Base-by-base conservation (phyloP, 495 filamentous ascomycete genomes). In the Penicillium macrosclerotiorum region DNA sequence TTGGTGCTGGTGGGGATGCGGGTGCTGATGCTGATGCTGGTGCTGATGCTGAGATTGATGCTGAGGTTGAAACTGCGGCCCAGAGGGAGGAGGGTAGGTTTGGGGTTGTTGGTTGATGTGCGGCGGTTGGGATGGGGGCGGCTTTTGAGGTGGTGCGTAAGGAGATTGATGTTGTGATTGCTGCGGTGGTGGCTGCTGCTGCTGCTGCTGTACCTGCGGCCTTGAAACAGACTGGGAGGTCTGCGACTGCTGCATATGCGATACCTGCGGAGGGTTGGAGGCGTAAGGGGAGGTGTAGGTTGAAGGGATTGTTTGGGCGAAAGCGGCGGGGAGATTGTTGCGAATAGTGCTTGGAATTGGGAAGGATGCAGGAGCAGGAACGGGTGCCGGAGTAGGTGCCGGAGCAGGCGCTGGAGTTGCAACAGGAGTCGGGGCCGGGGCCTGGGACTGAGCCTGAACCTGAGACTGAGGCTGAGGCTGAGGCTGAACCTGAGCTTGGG, bases 201-300 rank as follows among this genome's bases (percentile, higher is more conserved):
- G 45, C 13, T 33, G 44, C 25, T 19, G 45, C 40, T 13, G 45
- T 27, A 29, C 27, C 30, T 56, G 54, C 12, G 51, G 59, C 29
- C 51, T 43, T 32, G 52, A 54, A 24, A 44, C 47, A 45, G 53
- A 62, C 44, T 56, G 63, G 27, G 55, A 56, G 18, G 55, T 52
- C 38, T 68, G 68, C 39, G 64, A 49, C 45, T 67, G 59, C 19
- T 48, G 50, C 14, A 55, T 27, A 30, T 63, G 69, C 35, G 60
- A 49, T 17, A 60, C 44, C 42, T 67, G 59, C 16, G 68, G 49
- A 11, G 68, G 63, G 37, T 68, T 64, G 39, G 67, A 69, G 36
- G 72, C 64, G 47, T 75, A 73, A 22, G 66, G 64, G 24, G 68
- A 71, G 19, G 64, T 71, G 46, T 72, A 74, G 13, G 67, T 67